Evolutionary conservation across 2,329 filamentous ascomycete genomes (phyloP), one percentile per base, ranked within the genome.

Genomic region (Beauveria pseudobassiana): DNA sequence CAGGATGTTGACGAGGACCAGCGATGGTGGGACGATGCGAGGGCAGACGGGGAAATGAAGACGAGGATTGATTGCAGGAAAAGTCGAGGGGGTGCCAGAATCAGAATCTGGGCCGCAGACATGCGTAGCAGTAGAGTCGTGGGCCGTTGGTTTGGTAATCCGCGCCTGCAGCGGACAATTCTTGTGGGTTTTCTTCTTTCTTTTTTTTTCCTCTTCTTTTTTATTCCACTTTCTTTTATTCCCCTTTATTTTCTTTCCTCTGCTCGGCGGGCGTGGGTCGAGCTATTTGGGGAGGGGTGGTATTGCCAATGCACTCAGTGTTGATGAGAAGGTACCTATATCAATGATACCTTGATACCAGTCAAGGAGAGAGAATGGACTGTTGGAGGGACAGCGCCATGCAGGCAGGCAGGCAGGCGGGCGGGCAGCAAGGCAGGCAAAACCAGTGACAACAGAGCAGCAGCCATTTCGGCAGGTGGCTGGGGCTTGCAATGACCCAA

Each of bases 1-100:
- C 20, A 61, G 59, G 59, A 42, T 54, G 50, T 28, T 30, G 34
- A 62, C 28, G 48, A 46, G 46, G 34, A 48, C 45, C 46, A 57
- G 60, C 46, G 53, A 62, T 62, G 60, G 60, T 62, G 60, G 60
- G 60, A 62, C 60, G 60, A 62, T 55, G 54, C 34, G 60, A 49
- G 53, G 60, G 53, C 60, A 43, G 54, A 58, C 55, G 46, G 46
- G 54, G 59, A 62, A 61, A 57, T 52, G 60, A 62, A 60, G 59
- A 54, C 51, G 53, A 52, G 40, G 50, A 38, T 38, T 38, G 28
- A 48, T 56, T 45, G 53, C 46, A 38, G 52, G 24, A 51, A 60
- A 54, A 5, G 30, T 61, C 34, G 45, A 56, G 46, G 45, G 34
- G 34, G 46, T 26, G 46, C 34, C 53, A 46, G 12, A 50, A 43